Conservation (phyloP, 2,329 filamentous ascomycete species). For the Claviceps citrina region DNA sequence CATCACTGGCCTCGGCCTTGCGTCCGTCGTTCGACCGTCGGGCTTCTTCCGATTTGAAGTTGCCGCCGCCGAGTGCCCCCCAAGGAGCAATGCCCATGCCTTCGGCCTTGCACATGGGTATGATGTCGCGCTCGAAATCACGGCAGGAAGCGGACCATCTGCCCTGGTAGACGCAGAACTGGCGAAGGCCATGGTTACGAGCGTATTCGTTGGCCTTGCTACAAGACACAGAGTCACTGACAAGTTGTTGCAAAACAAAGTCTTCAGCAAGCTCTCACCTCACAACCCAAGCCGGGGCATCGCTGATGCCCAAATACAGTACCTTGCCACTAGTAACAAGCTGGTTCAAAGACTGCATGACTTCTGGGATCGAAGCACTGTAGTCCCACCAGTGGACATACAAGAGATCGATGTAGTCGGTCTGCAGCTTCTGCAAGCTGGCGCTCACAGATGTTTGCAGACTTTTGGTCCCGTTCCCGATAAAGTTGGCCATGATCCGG, state of each 20-base stretch:
- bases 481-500: conserved; percentile 34
- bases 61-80: conserved; percentile 38
- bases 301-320: conserved; percentile 48
- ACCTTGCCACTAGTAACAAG: conserved; percentile 47
- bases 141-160: conserved; percentile 24
- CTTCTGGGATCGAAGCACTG: conserved; percentile 46
- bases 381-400: conserved; percentile 56
- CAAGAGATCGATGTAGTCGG: conserved; percentile 52
- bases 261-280: conserved; percentile 16
- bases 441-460: conserved; percentile 38
- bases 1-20: conserved; percentile 27
- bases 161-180: conserved; percentile 41
- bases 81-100: conserved; percentile 42
- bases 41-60: conserved; percentile 26
- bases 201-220: conserved; percentile 55
- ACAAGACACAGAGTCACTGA: neutral
- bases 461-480: conserved; percentile 48
- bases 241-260: neutral
- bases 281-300: conserved; percentile 56
- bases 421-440: conserved; percentile 47
- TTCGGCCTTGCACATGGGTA: conserved; percentile 27
- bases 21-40: conserved; percentile 22
- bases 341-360: conserved; percentile 53
- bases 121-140: conserved; percentile 28
- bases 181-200: conserved; percentile 50